Base-by-base conservation (phyloP, 2,329 filamentous ascomycete species). In the Colletotrichum karsti region DNA sequence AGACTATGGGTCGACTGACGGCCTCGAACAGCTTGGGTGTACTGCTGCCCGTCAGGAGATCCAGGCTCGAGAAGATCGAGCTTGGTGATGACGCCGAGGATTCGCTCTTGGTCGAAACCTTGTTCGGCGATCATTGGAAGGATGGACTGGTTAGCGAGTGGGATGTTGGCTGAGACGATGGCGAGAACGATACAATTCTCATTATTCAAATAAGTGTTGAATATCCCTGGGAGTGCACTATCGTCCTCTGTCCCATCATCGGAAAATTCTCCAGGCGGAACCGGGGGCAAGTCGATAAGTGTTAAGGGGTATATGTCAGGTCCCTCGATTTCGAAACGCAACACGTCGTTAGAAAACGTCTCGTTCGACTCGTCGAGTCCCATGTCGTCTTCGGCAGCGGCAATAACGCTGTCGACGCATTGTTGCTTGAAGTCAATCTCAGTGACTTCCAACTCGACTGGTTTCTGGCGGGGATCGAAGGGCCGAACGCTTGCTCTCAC, bases 171-270 rank as follows among this genome's bases (percentile, higher is more conserved):
- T 0, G 83, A 80, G 1, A 89, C 76, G 0, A 89, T 81, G 0
- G 87, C 85, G 0, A 91, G 77, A 2, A 91, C 88, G 60, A 92
- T 88, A 71, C 83, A 91, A n/a, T 87, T 82, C 12, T 78, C 73
- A 28, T 85, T 81, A n/a, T 73, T 72, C 81, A 92, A 89, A 71
- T 92, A 92, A 0, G 76, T 76, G 2, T 84, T 73, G 0, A 84
- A 81, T 0, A 84, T 77, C 59, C n/a, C 77, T 71, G 9, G n/a
- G n/a, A n/a, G n/a, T n/a, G n/a, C n/a, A 84, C 79, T 0, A 77
- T 73, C 3, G 74, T 59, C 5, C 72, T 77, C 73, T 4, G 77
- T 79, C 5, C 71, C 74, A 0, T 73, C 70, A 15, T 78, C n/a
- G 76, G 33, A 77, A 79, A 18, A 84, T 75, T 1, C 87, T 86